These are phyloP conservation scores for Nymphaea colorata DNA, from an alignment of 164 flowering plant genomes.

Conservation along the genomic window DNA sequence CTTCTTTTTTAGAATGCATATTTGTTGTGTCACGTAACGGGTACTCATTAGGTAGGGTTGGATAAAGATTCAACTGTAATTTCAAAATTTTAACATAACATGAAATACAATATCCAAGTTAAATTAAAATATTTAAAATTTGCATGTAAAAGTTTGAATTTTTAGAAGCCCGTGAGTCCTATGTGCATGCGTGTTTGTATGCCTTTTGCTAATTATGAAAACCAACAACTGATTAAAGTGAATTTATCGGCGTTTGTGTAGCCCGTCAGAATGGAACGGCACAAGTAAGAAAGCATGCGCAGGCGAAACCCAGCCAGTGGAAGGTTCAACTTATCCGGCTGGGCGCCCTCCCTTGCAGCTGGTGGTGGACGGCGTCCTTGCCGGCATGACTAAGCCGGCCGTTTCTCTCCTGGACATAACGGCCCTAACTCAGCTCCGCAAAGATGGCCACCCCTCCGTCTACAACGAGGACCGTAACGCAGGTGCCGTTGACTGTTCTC, in stretches of 20 bases:
- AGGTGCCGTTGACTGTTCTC: constrained; percentile 35
- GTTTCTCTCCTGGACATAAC: constrained; percentile 25
- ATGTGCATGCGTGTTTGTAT: no score
- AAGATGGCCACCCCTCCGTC: constrained; percentile 30
- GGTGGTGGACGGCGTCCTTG: constrained; percentile 19
- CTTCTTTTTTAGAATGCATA: no score
- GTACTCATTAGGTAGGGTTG: no score
- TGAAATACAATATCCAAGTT: no score
- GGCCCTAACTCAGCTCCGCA: constrained; percentile 24
- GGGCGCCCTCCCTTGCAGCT: constrained; percentile 12
- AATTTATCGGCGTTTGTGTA: background rate
- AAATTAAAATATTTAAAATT: no score
- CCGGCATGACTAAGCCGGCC: constrained; percentile 19
- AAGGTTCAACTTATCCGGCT: constrained; percentile 17
- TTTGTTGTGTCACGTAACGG: no score
- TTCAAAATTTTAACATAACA: no score
- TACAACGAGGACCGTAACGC: constrained; percentile 44
- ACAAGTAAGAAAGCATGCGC: constrained; percentile 13
- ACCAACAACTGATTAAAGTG: no score
- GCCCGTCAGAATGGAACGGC: constrained; percentile 25
- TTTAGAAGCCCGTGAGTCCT: no score
- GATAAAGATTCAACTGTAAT: no score
- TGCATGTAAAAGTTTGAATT: no score
- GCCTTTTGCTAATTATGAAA: no score
- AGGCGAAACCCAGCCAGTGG: constrained; percentile 18